phyloP scores from a whole-genome alignment of 2,329 filamentous ascomycete genomes.

The Dothiorella sarmentorum region DNA sequence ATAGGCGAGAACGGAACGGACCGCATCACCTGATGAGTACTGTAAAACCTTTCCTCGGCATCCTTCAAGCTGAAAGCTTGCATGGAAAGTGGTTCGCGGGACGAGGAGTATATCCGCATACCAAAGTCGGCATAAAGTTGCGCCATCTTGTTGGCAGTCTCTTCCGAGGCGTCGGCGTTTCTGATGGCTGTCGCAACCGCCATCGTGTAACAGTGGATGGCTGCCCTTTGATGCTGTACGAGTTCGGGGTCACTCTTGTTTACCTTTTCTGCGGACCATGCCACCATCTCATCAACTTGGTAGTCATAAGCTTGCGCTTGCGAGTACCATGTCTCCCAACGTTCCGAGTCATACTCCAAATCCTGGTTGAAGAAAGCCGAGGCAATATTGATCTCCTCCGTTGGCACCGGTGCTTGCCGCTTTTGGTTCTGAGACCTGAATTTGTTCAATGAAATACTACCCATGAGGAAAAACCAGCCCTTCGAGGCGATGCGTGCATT shows the following conservation, averaged over 20 bases:
- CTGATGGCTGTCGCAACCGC: slow-evolving; percentile 61
- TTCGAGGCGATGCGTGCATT: slow-evolving; percentile 68
- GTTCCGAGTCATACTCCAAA: slow-evolving; percentile 74
- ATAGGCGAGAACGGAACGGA: slow-evolving; percentile 56
- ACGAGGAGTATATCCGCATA: slow-evolving; percentile 65
- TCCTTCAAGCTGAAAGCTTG: slow-evolving; percentile 58
- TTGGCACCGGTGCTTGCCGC: slow-evolving; percentile 72
- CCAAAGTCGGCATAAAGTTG: slow-evolving; percentile 68
- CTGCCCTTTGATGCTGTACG: slow-evolving; percentile 70
- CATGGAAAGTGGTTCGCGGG: slow-evolving; percentile 66
- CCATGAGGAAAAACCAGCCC: slow-evolving; percentile 89
- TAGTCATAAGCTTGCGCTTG: slow-evolving; percentile 84
- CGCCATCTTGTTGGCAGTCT: slow-evolving; percentile 56
- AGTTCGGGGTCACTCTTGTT: slow-evolving; percentile 77
- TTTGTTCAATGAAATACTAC: slow-evolving; percentile 82
- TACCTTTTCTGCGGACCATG: slow-evolving; percentile 88
- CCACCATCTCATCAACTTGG: slow-evolving; percentile 79
- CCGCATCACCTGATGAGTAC: slow-evolving; percentile 30
- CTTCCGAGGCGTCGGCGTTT: slow-evolving; percentile 51
- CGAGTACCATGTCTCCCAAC: slow-evolving; percentile 89
- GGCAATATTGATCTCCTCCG: slow-evolving; percentile 78
- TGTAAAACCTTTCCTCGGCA: slow-evolving; percentile 61
- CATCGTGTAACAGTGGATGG: slow-evolving; percentile 76
- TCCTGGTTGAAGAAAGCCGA: slow-evolving; percentile 77
- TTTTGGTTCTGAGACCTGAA: slow-evolving; percentile 80